phyloP scores from a whole-genome alignment of 129 eudicot species.

The Ambrosia trifida region DNA sequence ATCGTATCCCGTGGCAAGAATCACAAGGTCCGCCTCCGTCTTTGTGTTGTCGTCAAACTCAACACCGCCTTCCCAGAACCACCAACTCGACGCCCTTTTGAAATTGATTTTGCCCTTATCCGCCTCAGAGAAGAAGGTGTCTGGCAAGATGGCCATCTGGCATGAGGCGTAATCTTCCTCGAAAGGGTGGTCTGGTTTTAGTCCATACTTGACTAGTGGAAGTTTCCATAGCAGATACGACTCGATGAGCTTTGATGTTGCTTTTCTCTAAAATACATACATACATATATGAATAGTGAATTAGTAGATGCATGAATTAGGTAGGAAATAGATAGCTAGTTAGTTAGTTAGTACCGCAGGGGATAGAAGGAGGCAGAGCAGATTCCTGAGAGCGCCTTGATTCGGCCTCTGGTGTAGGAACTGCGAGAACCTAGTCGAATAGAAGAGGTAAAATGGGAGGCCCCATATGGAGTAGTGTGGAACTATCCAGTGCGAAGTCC shows the following conservation, averaged over 20 bases:
- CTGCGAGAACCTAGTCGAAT: conserved; percentile 86
- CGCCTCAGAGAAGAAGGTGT: conserved; percentile 67
- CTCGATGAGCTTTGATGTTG: conserved; percentile 66
- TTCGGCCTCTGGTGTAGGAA: conserved; percentile 86
- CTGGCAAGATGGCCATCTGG: conserved; percentile 94
- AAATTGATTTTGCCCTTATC: conserved; percentile 73
- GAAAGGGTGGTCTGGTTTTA: conserved; percentile 90
- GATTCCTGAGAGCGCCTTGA: conserved; percentile 63
- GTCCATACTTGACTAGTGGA: conserved; percentile 81
- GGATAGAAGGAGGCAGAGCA: conserved; percentile 57
- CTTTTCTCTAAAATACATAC: conserved; percentile 35
- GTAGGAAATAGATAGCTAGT: neutral
- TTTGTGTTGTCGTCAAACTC: conserved; percentile 66
- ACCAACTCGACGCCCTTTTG: conserved; percentile 69
- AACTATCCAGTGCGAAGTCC: conserved; percentile 95
- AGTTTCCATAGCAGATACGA: conserved; percentile 79
- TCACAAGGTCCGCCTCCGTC: conserved; percentile 78
- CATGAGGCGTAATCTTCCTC: conserved; percentile 94
- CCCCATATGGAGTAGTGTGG: conserved; percentile 98
- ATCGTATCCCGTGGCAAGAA: conserved; percentile 87
- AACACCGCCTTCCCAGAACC: conserved; percentile 86
- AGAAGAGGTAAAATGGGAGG: conserved; percentile 87
- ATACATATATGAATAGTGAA: neutral
- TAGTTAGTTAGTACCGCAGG: conserved; percentile 61
- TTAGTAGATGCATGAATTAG: no score